Conservation (phyloP, 2,329 filamentous ascomycete genomes). For the Tothia fuscella region DNA sequence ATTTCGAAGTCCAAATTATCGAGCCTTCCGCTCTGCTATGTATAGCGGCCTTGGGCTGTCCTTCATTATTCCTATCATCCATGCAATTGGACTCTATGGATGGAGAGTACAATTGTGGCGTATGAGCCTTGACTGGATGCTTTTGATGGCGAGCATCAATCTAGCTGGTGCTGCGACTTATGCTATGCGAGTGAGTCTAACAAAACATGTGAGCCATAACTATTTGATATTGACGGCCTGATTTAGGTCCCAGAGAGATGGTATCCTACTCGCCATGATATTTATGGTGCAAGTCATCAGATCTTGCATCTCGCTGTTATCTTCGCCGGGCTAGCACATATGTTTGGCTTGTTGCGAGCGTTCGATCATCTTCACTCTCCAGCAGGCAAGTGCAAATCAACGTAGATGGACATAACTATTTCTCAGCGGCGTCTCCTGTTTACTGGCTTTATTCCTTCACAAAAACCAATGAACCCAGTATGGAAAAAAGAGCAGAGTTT, state of each 20-base stretch:
- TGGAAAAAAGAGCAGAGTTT: too few species aligned
- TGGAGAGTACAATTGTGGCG: not conserved
- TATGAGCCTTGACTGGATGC: constrained; percentile 1
- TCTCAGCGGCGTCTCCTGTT: too few species aligned
- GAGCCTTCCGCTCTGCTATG: constrained; percentile 12
- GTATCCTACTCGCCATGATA: constrained; percentile 1
- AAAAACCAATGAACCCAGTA: too few species aligned
- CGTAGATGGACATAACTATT: too few species aligned
- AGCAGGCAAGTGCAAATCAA: not conserved
- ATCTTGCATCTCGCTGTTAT: constrained; percentile 5
- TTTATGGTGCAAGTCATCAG: constrained; percentile 6
- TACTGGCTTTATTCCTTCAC: too few species aligned
- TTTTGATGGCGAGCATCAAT: constrained; percentile 10
- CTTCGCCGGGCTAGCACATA: constrained; percentile 2
- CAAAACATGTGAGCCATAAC: too few species aligned
- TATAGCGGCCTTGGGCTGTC: constrained; percentile 13
- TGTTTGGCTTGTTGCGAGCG: not conserved
- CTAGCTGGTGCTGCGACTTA: not conserved
- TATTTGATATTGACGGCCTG: not conserved
- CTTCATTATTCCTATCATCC: constrained; percentile 14
- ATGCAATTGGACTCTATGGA: constrained; percentile 1
- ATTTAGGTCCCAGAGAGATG: constrained; percentile 5
- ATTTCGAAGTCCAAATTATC: constrained; percentile 14
- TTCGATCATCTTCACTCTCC: constrained; percentile 5
- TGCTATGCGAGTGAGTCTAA: not conserved